Percentiles rank a stretch among this genome's conserved stretches.
Conservation (phyloP, 306 rosid species). For the Citrullus amarus region DNA sequence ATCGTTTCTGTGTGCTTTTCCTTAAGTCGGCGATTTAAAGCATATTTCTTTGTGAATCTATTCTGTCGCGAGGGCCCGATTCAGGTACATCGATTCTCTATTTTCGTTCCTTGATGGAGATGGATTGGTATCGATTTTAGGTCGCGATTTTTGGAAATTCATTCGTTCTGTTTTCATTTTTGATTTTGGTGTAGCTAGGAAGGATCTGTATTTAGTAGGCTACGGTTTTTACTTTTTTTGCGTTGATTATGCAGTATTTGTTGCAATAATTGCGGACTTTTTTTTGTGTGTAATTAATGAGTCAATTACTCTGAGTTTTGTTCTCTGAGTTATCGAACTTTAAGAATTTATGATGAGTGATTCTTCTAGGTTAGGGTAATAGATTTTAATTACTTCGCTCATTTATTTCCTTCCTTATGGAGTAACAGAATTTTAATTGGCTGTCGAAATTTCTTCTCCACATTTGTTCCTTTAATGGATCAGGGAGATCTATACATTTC, state of each 20-base stretch:
- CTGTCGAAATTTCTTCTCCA: background rate
- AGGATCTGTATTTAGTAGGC: conserved; percentile 10
- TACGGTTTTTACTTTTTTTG: conserved; percentile 7
- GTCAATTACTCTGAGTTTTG: background rate
- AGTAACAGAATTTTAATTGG: conserved; percentile 21
- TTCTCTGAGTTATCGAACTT: conserved; percentile 2
- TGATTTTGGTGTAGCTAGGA: conserved; percentile 2
- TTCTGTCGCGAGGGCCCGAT: conserved; percentile 7
- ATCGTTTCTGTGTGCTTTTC: conserved; percentile 5
- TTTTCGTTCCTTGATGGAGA: background rate
- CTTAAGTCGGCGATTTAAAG: conserved; percentile 17
- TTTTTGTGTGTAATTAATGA: conserved; percentile 2
- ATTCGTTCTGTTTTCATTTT: background rate
- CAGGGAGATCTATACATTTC: conserved; percentile 18
- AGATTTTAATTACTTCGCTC: conserved; percentile 10
- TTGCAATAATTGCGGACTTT: conserved; percentile 1
- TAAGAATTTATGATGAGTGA: background rate
- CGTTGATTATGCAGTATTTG: conserved; percentile 2
- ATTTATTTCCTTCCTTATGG: conserved; percentile 11
- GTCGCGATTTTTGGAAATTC: conserved; percentile 11
- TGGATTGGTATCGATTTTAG: conserved; percentile 8
- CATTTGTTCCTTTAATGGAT: conserved; percentile 16
- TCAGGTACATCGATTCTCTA: conserved; percentile 25
- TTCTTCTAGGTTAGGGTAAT: background rate
- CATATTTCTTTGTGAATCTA: conserved; percentile 17